Evolutionary conservation across 2,329 filamentous ascomycete species (phyloP), one percentile per base, ranked within the genome.

Genomic region (Boeremia lycopersici): DNA sequence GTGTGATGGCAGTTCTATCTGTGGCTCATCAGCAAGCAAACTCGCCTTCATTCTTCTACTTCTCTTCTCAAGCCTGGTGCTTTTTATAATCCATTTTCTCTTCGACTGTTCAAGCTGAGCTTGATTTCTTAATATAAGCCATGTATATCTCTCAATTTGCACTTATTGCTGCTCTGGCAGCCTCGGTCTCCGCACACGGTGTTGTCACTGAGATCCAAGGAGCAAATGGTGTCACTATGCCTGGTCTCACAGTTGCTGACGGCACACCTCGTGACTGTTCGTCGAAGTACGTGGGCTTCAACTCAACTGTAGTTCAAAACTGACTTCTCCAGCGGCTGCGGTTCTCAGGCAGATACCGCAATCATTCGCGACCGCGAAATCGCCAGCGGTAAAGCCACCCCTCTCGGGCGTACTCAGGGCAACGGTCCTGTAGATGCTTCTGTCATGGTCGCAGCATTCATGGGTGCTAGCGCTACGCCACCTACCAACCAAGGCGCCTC

Each of bases 181-280:
- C 75, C 56, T 75, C 78, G 62, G 78, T 80, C 63, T 81, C 81
- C 35, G 83, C 81, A 36, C 85, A 88, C 71, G 84, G 84, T 67
- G 76, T 86, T 26, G 76, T 87, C 60, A 81, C 81, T 60, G 74
- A 79, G 26, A 78, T 87, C 60, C 72, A 79, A 56, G 85, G 85
- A 40, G 83, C 84, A 59, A 88, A 88, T 62, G 81, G 82, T 48
- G 84, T 87, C 33, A 78, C 68, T 53, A 87, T 88, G 84, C 84
- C 85, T 15, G 85, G 82, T 64, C 78, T 87, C 39, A 81, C 64
- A 80, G 82, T 89, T 53, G 80, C 81, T 40, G 86, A 89, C 57
- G 86, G 86, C 64, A 89, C 86, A 57, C 87, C 86, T 44, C 85
- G 87, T 65, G 86, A 89, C 74, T 89, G 87, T 74, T 79, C 83